Conservation (phyloP, 306 rosid genomes). For the Purshia tridentata region DNA sequence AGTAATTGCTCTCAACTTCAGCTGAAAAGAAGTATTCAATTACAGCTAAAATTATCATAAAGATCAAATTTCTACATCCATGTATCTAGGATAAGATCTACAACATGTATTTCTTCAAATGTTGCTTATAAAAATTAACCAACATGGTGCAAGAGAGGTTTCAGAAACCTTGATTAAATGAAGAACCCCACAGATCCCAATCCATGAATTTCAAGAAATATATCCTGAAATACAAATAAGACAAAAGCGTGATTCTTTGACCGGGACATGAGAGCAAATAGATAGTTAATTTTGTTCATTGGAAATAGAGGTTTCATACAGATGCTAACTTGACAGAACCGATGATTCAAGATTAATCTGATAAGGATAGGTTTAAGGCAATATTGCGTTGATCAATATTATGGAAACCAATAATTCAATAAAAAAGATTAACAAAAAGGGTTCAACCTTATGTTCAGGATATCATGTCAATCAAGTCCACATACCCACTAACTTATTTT, state of each 20-base stretch:
- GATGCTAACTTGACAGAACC: background rate
- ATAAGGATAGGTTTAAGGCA: background rate
- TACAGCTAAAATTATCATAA: background rate
- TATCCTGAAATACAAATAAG: constrained; percentile 43
- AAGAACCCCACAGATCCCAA: constrained; percentile 64
- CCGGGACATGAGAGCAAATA: constrained; percentile 5
- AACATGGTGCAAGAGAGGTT: constrained; percentile 17
- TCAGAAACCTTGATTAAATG: constrained; percentile 53
- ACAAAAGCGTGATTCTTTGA: background rate
- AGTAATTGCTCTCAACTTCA: constrained; percentile 28
- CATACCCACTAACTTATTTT: background rate
- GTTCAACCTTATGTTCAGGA: background rate
- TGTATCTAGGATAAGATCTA: background rate
- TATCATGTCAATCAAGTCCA: background rate
- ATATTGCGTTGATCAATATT: background rate
- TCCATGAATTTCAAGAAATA: constrained; percentile 45
- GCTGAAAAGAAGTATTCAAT: constrained; percentile 38
- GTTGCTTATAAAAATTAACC: constrained; percentile 6
- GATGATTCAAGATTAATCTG: background rate
- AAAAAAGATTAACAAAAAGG: background rate
- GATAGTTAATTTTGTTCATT: background rate
- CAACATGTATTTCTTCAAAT: constrained; percentile 4
- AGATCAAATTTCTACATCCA: background rate
- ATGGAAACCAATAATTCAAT: background rate
- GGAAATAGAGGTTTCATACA: background rate